phyloP scores from a whole-genome alignment of 768 basidiomycete species.

The Trametes villosa region DNA sequence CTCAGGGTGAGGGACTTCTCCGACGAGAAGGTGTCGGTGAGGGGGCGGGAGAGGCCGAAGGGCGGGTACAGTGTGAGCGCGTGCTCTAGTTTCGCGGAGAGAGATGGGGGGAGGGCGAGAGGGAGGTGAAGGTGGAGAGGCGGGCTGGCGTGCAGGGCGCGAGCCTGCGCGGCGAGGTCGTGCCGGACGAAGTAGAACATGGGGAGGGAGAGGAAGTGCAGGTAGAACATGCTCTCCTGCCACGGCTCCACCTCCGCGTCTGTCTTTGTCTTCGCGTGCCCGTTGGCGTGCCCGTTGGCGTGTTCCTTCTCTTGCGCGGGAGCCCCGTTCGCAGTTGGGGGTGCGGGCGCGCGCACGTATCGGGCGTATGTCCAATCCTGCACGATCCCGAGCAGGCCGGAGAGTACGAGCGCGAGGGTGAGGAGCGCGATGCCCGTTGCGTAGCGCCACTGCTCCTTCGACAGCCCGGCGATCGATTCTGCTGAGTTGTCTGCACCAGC shows the following conservation, averaged over 20 bases:
- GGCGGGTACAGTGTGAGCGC: constrained; percentile 17
- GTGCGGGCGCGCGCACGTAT: constrained; percentile 39
- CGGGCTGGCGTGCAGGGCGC: constrained; percentile 46
- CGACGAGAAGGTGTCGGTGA: constrained; percentile 5
- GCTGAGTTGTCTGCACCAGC: not conserved
- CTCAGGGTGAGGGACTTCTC: constrained; percentile 34
- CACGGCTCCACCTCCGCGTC: constrained; percentile 46
- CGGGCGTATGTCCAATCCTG: constrained; percentile 78
- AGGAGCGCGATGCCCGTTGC: constrained; percentile 75
- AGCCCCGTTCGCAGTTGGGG: constrained; percentile 20
- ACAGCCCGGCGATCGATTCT: constrained; percentile 10
- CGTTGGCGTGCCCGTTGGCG: not conserved
- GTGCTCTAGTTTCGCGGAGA: constrained; percentile 37
- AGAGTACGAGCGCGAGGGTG: constrained; percentile 74
- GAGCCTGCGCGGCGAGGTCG: constrained; percentile 54
- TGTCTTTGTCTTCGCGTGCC: not conserved
- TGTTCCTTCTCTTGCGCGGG: not conserved
- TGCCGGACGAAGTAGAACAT: constrained; percentile 68
- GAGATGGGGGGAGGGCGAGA: constrained; percentile 14
- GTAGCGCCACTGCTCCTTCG: constrained; percentile 48
- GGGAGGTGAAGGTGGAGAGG: constrained; percentile 29
- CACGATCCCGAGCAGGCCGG: constrained; percentile 79
- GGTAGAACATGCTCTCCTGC: constrained; percentile 93
- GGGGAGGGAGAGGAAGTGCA: constrained; percentile 80
- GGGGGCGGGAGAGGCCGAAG: constrained; percentile 3